A percentile compares a stretch with the other conserved stretches of the same genome.
Conservation (phyloP, 495 filamentous ascomycete species). For the Geopyxis carbonaria region DNA sequence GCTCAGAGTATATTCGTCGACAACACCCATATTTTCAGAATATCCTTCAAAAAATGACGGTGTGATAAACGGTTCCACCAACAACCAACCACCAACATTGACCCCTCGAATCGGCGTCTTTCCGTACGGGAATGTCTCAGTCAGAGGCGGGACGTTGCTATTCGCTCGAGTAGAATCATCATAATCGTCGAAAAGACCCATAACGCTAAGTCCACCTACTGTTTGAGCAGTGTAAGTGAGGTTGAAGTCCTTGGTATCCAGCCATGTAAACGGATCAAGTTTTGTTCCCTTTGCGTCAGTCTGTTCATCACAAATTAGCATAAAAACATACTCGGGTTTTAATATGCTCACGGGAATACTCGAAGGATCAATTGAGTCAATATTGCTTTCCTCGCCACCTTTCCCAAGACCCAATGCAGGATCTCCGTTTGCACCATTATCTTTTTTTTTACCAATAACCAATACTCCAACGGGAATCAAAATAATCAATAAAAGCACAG, state of each 20-base stretch:
- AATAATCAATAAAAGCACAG: constrained; percentile 41
- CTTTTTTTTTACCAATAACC: constrained; percentile 37
- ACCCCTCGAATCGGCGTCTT: constrained; percentile 68
- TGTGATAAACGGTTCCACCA: constrained; percentile 85
- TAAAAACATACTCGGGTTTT: background rate
- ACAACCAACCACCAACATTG: constrained; percentile 90
- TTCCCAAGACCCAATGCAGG: constrained; percentile 8
- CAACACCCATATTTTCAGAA: constrained; percentile 36
- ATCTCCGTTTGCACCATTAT: constrained; percentile 2
- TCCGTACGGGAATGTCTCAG: constrained; percentile 59
- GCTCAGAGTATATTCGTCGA: constrained; percentile 79
- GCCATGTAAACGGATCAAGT: constrained; percentile 86
- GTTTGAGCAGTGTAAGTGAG: constrained; percentile 76
- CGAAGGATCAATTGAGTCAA: constrained; percentile 13
- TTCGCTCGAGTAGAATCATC: constrained; percentile 69
- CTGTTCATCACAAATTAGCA: constrained; percentile 27
- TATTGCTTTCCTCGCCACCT: constrained; percentile 7
- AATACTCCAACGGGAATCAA: constrained; percentile 44
- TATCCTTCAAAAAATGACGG: constrained; percentile 72
- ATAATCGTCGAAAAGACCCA: constrained; percentile 78
- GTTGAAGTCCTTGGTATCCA: constrained; percentile 82
- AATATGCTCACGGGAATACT: constrained; percentile 16
- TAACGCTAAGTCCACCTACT: constrained; percentile 69
- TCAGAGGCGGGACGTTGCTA: constrained; percentile 57
- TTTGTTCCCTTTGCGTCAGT: constrained; percentile 44